A percentile compares a stretch with the other conserved stretches of the same genome.
These are phyloP conservation scores for Saccharum spontaneum DNA, from an alignment of 176 grass and related monocot genomes.

Conservation along the genomic window DNA sequence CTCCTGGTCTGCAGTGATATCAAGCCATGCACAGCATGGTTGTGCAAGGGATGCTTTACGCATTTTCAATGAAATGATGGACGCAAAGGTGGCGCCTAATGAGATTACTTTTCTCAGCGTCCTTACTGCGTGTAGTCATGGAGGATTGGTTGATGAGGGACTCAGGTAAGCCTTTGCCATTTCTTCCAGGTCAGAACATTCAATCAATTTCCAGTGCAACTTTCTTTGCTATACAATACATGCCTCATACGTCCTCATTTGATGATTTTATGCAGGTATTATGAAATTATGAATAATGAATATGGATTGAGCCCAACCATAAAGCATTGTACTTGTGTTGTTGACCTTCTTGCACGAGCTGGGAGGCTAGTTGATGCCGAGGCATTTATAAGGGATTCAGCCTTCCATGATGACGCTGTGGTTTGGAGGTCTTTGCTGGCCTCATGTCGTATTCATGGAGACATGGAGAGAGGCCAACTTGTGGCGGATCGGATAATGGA, in stretches of 20 bases:
- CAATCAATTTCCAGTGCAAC: neutral
- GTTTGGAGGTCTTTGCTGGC: conserved; percentile 64
- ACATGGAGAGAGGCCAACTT: conserved; percentile 52
- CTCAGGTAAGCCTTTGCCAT: conserved; percentile 42
- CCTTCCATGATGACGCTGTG: conserved; percentile 46
- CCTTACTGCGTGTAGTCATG: conserved; percentile 83
- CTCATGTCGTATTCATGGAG: conserved; percentile 67
- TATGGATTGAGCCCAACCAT: conserved; percentile 55
- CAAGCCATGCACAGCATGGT: conserved; percentile 75
- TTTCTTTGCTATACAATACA: conserved; percentile 5
- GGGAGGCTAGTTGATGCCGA: conserved; percentile 74
- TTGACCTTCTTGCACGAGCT: conserved; percentile 69
- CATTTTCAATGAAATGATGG: conserved; percentile 57
- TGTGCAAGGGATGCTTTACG: conserved; percentile 51
- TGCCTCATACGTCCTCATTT: conserved; percentile 5
- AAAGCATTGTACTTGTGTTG: conserved; percentile 71
- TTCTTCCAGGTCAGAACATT: neutral
- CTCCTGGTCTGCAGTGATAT: conserved; percentile 81
- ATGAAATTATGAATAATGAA: conserved; percentile 51
- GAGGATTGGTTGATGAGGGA: conserved; percentile 73
- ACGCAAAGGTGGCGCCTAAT: conserved; percentile 51
- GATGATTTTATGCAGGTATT: conserved; percentile 48
- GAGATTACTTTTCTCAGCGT: conserved; percentile 72
- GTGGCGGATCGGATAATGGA: conserved; percentile 52
- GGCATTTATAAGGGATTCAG: conserved; percentile 47